Base-by-base conservation (phyloP, 2,329 filamentous ascomycete species). In the Atkinsonella texensis region DNA sequence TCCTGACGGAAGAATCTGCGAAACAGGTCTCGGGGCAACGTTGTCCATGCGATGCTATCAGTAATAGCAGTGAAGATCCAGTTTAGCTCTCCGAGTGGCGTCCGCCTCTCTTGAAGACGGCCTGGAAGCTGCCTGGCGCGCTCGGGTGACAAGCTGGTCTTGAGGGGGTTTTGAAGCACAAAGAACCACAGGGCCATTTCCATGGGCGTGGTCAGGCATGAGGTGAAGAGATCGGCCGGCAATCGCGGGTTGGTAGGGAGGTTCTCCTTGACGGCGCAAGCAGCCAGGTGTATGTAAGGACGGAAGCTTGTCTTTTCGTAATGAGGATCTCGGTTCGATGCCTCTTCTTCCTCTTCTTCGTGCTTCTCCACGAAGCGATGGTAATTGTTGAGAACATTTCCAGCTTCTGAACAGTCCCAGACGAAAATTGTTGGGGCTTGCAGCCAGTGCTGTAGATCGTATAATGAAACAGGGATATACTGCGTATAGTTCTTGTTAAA, bases 11-110 rank as follows among this genome's bases (percentile, higher is more conserved):
- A 98, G 54, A 97, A 87, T 67, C 95, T 95, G 68, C 95, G 90
- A 70, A 98, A 98, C 11, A 96, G 73, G 18, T 89, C 81, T 45
- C 91, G 85, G 3, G 90, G 88, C 4, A 98, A 72, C 5, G 89
- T 94, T 33, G 95, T 97, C 93, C 93, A 98, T 0, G 93, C 93
- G 61, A 98, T 98, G 1, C 91, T 97, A 65, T 98, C 93, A 0
- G 93, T 98, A 57, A 98, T 97, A 51, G 93, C 93, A 0, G 93
- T 98, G 64, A 98, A 97, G 38, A 98, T 98, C 93, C 93, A 98
- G 63, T 98, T 98, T 13, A 98, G 74, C 70, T 98, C 93, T 55
- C 93, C 93, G 35, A 98, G 77, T 9, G 93, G 93, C 48, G 93
- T 97, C 62, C 93, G 79, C 54, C 93, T 80, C 68, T 98, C 93